Base-by-base conservation (phyloP, 2,329 filamentous ascomycete genomes). In the Pezicula rhizophila region DNA sequence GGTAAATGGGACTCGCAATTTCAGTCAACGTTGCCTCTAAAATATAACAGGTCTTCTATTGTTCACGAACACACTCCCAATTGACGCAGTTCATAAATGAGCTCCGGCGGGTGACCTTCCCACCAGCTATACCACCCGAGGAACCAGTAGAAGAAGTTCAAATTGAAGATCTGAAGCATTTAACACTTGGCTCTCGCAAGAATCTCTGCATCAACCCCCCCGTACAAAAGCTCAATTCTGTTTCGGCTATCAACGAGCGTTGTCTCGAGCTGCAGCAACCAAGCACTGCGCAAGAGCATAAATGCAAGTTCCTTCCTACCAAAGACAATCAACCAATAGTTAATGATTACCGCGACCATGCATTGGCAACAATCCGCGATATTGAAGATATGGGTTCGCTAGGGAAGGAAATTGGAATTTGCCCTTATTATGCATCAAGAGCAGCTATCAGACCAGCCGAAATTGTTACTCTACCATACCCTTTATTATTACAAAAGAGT, bases 391-490 rank as follows among this genome's bases (percentile, higher is more conserved):
- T 97, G 35, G 84, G 85, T 17, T 73, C 74, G 12, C 72, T 97
- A 1, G 93, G 93, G 4, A 87, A 84, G 59, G 79, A 84, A 44
- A 73, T 96, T 28, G 80, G 84, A 0, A 79, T 97, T 5, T 99
- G 93, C 63, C 92, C 93, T 0, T 99, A 99, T 66, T 99, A 99
- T 67, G 91, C 92, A n/a, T 92, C 92, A 0, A 79, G 93, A 43
- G 78, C 86, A 2, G 87, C 88, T 0, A 84, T 95, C n/a, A 82
- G 84, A 15, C 79, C 85, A 8, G 86, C 89, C 37, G 91, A 96
- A 74, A 89, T 99, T 46, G 78, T 99, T 23, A 96, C 92, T 0
- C 72, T 99, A 15, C 93, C 93, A 0, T 99, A 99, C 63, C 92
- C 92, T 1, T 69, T 99, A 6, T 75, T 99, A 0, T 72, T 99